Evolutionary conservation across 1,139 yeast genomes (phyloP).

Genomic region (Kodamaea alishanica): DNA sequence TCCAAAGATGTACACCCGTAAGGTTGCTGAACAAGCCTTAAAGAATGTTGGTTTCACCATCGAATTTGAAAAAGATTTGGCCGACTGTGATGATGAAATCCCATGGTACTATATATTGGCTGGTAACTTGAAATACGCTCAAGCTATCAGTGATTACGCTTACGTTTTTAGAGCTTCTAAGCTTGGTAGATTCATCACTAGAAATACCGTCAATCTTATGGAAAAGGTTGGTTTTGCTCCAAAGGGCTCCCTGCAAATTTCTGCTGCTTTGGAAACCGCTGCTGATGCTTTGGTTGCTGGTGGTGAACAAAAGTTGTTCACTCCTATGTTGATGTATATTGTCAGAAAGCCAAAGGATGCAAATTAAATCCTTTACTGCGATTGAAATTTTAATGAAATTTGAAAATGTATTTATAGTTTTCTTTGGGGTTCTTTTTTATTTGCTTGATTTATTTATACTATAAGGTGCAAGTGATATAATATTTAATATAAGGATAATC

Average conservation of each 20-base stretch:
- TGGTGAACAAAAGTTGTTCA: conserved; percentile 81
- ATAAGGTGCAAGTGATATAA: too few species aligned
- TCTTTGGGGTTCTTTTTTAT: too few species aligned
- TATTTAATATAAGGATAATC: too few species aligned
- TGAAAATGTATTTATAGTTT: too few species aligned
- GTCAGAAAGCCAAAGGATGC: conserved; percentile 62
- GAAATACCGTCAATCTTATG: conserved; percentile 71
- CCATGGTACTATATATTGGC: conserved; percentile 99
- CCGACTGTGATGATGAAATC: conserved; percentile 73
- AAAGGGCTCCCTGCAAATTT: conserved; percentile 86
- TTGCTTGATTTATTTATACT: too few species aligned
- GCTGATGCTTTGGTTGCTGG: conserved; percentile 94
- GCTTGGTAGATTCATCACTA: conserved; percentile 83
- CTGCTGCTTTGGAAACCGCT: conserved; percentile 92
- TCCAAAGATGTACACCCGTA: conserved; percentile 88
- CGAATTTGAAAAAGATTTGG: conserved; percentile 73
- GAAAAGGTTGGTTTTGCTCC: conserved; percentile 90
- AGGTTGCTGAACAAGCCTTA: conserved; percentile 86
- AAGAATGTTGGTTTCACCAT: conserved; percentile 84
- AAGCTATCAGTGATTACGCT: conserved; percentile 69
- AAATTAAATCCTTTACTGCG: background rate
- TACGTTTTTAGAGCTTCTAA: conserved; percentile 88
- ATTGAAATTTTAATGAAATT: background rate
- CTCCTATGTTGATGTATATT: conserved; percentile 94
- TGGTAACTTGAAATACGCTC: conserved; percentile 89